Conservation (phyloP, 805 yeast genomes). For the Phaffomyces thermotolerans region DNA sequence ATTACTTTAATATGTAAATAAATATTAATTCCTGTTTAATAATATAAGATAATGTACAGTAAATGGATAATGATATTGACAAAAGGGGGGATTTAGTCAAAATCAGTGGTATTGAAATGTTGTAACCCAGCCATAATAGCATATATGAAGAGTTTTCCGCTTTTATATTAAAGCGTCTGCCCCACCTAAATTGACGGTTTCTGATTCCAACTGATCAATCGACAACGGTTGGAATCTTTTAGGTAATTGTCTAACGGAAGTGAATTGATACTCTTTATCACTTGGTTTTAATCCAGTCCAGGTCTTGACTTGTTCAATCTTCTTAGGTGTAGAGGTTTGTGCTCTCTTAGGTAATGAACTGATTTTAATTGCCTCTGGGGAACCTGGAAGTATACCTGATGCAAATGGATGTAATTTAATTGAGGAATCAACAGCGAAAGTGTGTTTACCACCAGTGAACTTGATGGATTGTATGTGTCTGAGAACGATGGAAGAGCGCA, state of each 20-base stretch:
- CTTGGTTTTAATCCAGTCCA: conserved; percentile 46
- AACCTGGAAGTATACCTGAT: conserved; percentile 35
- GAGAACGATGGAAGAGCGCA: conserved; percentile 26
- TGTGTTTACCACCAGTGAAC: conserved; percentile 79
- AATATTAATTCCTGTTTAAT: background rate
- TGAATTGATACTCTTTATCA: conserved; percentile 29
- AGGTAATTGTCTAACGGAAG: conserved; percentile 63
- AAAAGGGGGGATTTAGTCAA: no score
- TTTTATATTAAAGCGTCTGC: conserved; percentile 32
- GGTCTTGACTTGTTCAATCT: conserved; percentile 9
- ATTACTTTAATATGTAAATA: no score
- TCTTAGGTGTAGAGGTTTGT: conserved; percentile 9
- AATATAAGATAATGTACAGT: background rate
- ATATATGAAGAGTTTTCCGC: no score
- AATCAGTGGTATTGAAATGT: no score
- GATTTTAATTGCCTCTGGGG: conserved; percentile 20
- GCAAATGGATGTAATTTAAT: conserved; percentile 36
- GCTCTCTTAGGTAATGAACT: conserved; percentile 18
- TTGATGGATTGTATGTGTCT: conserved; percentile 59
- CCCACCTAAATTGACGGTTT: conserved; percentile 76
- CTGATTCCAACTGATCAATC: conserved; percentile 65
- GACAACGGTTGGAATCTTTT: conserved; percentile 61
- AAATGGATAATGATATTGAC: no score
- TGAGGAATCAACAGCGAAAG: conserved; percentile 31
- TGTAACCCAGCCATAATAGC: no score